phyloP scores from a whole-genome alignment of 2,329 filamentous ascomycete genomes.

The Talaromyces pinophilus region DNA sequence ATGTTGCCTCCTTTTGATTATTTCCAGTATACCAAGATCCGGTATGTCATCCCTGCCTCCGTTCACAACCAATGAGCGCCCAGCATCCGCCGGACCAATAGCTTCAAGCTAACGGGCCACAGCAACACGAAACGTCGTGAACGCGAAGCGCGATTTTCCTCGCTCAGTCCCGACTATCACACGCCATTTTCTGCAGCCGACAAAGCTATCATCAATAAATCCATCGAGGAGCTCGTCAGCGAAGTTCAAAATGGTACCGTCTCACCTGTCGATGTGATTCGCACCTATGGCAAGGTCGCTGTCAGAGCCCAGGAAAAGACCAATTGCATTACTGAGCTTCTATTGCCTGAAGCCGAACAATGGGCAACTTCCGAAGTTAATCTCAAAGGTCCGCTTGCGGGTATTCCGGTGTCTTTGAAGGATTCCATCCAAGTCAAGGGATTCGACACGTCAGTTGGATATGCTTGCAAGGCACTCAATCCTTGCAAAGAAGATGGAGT shows the following conservation, averaged over 20 bases:
- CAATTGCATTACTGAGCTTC: conserved; percentile 85
- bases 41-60: conserved; percentile 53
- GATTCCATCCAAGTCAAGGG: conserved; percentile 75
- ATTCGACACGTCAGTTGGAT: conserved; percentile 81
- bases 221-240: conserved; percentile 76
- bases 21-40: conserved; percentile 69
- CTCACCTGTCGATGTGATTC: conserved; percentile 72
- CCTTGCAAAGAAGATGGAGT: conserved; percentile 67
- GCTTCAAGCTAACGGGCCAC: conserved; percentile 25
- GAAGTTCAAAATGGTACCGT: conserved; percentile 71
- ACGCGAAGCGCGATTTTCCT: conserved; percentile 67
- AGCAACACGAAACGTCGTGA: conserved; percentile 80
- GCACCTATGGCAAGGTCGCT: conserved; percentile 82
- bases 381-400: conserved; percentile 77
- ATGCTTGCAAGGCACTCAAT: conserved; percentile 68
- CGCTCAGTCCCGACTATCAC: conserved; percentile 66
- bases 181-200: conserved; percentile 66
- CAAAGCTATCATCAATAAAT: conserved; percentile 65
- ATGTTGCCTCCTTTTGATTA: conserved; percentile 64
- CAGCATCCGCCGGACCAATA: conserved; percentile 11
- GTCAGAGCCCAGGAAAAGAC: conserved; percentile 81
- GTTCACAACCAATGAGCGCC: conserved; percentile 8
- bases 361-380: conserved; percentile 69
- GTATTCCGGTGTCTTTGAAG: conserved; percentile 84
- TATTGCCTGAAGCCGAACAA: conserved; percentile 73